phyloP scores from a whole-genome alignment of 2,329 filamentous ascomycete species.

The Pseudocercospora fuligena region DNA sequence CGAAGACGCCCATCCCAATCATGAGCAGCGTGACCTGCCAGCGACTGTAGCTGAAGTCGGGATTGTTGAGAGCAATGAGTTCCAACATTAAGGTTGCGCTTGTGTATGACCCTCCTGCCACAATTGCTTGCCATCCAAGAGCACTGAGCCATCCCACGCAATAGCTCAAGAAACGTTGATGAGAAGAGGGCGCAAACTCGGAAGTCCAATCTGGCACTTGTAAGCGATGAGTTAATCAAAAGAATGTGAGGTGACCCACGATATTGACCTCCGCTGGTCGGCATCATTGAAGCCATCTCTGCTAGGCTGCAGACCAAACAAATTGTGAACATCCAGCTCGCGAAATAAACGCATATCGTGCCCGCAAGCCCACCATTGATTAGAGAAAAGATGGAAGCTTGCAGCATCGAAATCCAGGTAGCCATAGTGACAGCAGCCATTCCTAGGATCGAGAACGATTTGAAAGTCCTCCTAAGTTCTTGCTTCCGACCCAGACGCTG shows the following conservation, averaged over 20 bases:
- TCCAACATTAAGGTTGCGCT: slow-evolving; percentile 10
- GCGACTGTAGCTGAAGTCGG: slow-evolving; percentile 15
- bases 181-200: slow-evolving; percentile 31
- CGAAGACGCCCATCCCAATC: slow-evolving; percentile 21
- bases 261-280: slow-evolving; percentile 35
- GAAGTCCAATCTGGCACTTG: slow-evolving; percentile 11
- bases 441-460: slow-evolving; percentile 16
- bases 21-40: slow-evolving; percentile 32
- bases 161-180: slow-evolving; percentile 27
- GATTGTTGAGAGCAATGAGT: slow-evolving; percentile 14
- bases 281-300: slow-evolving; percentile 37
- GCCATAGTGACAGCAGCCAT: slow-evolving; percentile 22
- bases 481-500: slow-evolving; percentile 17
- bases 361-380: slow-evolving; percentile 33
- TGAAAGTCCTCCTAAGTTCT: slow-evolving; percentile 16
- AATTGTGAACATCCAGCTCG: slow-evolving; percentile 25
- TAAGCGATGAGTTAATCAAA: not conserved
- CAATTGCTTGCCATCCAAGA: slow-evolving; percentile 20
- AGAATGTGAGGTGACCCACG: not conserved
- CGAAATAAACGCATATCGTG: slow-evolving; percentile 27
- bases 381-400: slow-evolving; percentile 24
- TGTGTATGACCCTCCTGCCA: slow-evolving; percentile 12
- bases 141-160: slow-evolving; percentile 21
- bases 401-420: slow-evolving; percentile 33
- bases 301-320: slow-evolving; percentile 32